Evolutionary conservation across 2,329 filamentous ascomycete genomes (phyloP), one percentile per base, ranked within the genome.

Genomic region (Diaporthe citri): DNA sequence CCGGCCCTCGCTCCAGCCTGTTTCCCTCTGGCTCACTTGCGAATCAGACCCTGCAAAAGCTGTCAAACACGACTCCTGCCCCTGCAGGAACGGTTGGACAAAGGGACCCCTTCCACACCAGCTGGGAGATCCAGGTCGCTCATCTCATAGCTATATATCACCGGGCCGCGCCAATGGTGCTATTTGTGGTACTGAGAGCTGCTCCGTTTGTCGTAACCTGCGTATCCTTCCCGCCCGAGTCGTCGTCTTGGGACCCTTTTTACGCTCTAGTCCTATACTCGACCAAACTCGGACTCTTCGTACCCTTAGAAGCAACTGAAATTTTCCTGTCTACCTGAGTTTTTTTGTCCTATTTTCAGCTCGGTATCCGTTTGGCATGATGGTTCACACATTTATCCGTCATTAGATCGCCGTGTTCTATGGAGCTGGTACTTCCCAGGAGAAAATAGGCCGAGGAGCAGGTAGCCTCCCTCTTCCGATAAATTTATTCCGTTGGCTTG

Each of bases 1-100:
- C 56, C 46, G 66, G 56, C 46, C 66, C 57, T 60, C 55, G 36
- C 60, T 55, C 71, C 39, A 72, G 71, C 39, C 43, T 34, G 59
- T 67, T 56, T 67, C 60, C 56, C 20, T 52, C 51, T 41, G 25
- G 60, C 36, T 34, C 31, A 48, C 34, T 28, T 75, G 69, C 67
- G 51, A 66, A 64, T 71, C 31, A 73, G 51, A 69, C 71, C 70
- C 57, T 69, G 52, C 34, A 62, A 48, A 59, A 64, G 13, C 62
- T 75, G 74, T 75, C 74, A 73, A 66, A 59, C 70, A 73, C 10
- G 36, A 60, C 34, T 56, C 70, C 74, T 72, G 56, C 57, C 70
- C 39, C 70, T 73, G 74, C 74, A 75, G 60, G 52, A 34, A 62
- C 48, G 43, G 74, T 72, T 67, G 41, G 62, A 64, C 69, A 73